Evolutionary conservation across 805 yeast genomes (phyloP), one percentile per base, ranked within the genome.

Genomic region (Myxozyma neotropica): DNA sequence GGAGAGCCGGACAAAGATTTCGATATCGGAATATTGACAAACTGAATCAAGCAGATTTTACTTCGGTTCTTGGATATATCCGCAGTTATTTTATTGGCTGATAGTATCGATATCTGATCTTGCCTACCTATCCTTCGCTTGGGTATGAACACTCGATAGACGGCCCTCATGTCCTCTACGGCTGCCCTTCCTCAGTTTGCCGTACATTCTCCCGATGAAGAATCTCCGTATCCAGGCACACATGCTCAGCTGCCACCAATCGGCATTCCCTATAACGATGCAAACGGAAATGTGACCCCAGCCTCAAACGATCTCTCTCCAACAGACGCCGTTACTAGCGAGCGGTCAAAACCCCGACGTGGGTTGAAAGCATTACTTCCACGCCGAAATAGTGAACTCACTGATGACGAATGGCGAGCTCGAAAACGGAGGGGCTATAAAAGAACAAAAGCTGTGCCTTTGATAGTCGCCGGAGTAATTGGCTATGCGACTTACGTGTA

Each of bases 401-500:
- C 47, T 4, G 56, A 54, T 26, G 53, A 59, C 19, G 57, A 54
- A 23, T 59, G 63, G 63, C 29, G 50, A 23, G 26, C 8, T 4
- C 55, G 56, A 24, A 49, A 38, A 39, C 42, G 49, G 12, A 44
- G 53, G 33, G 48, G 55, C 19, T 66, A 65, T 46, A 33, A 21
- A n/a, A 43, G 49, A 8, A 35, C 36, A 31, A 66, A 64, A 27
- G 12, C 40, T 19, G 48, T 64, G 13, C 64, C 68, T 13, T 12
- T 60, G 23, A 36, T 61, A 4, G 21, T 60, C 26, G 51, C 51
- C 2, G 63, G 72, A 2, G 58, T 74, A 2, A 51, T 74, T 23
- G 79, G 77, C 12, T 82, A 81, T 63, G 68, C 74, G 21, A 72
- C 77, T 44, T 83, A 78, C 74, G 80, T 75, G 0, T 72, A 73